A percentile compares a stretch with the other conserved stretches of the same genome.
These are phyloP conservation scores for Candida quercuum DNA, from an alignment of 805 yeast species.

Conservation along the genomic window DNA sequence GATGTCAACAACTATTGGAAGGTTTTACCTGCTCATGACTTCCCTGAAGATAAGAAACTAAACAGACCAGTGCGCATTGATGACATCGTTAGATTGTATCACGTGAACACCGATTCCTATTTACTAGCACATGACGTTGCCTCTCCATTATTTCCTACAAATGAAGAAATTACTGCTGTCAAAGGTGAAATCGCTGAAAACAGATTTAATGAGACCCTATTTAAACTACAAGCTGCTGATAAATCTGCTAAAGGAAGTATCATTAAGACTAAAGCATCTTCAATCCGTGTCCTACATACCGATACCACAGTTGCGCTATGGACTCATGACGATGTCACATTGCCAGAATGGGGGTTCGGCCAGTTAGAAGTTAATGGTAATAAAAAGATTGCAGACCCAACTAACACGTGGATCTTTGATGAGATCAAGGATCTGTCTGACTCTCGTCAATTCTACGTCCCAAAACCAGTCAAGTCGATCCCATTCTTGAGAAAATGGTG, in stretches of 20 bases:
- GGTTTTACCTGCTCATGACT: slow-evolving; percentile 57
- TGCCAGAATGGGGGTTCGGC: slow-evolving; percentile 93
- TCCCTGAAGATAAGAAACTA: slow-evolving; percentile 31
- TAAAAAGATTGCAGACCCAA: slow-evolving; percentile 64
- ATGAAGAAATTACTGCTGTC: slow-evolving; percentile 86
- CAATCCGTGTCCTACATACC: slow-evolving; percentile 69
- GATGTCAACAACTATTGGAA: slow-evolving; percentile 82
- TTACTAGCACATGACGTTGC: slow-evolving; percentile 93
- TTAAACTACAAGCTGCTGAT: slow-evolving; percentile 60
- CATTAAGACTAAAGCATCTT: slow-evolving; percentile 66
- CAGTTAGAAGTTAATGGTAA: slow-evolving; percentile 96
- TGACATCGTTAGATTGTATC: slow-evolving; percentile 74
- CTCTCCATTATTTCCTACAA: slow-evolving; percentile 86
- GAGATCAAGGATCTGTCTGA: slow-evolving; percentile 62
- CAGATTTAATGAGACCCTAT: slow-evolving; percentile 69
- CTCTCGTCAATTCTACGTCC: slow-evolving; percentile 54
- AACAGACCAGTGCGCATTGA: slow-evolving; percentile 59
- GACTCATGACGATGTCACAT: slow-evolving; percentile 76
- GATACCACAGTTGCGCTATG: slow-evolving; percentile 90
- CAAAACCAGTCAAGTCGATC: slow-evolving; percentile 54
- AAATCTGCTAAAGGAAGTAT: slow-evolving; percentile 43
- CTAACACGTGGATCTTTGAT: slow-evolving; percentile 75
- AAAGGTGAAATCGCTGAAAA: slow-evolving; percentile 50
- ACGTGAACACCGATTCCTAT: slow-evolving; percentile 72
- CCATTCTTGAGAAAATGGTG: slow-evolving; percentile 85